Percentiles rank a stretch among this genome's conserved stretches.
phyloP scores from a whole-genome alignment of 495 filamentous ascomycete genomes.

The Trichoderma erinaceum region DNA sequence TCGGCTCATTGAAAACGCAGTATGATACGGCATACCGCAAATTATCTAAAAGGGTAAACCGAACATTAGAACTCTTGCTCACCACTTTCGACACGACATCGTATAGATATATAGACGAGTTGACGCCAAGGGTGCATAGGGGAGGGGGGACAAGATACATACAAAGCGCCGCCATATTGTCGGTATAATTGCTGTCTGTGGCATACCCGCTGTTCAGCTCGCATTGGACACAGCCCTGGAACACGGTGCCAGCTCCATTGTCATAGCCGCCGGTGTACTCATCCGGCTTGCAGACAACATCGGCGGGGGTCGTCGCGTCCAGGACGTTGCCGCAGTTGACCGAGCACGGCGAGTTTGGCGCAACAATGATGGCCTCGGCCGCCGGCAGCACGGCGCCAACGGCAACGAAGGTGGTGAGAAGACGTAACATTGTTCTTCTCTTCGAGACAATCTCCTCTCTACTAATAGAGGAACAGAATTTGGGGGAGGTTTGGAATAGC shows the following conservation, averaged over 20 bases:
- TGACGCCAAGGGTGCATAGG: not conserved
- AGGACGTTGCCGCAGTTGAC: conserved; percentile 41
- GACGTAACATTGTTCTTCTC: not conserved
- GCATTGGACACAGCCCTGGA: conserved; percentile 37
- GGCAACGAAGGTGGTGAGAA: conserved; percentile 1
- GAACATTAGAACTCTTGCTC: not conserved
- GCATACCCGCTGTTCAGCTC: conserved; percentile 34
- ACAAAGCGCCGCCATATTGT: conserved; percentile 39
- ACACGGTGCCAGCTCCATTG: conserved; percentile 30
- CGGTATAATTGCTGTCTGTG: conserved; percentile 26
- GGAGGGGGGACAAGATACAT: conserved; percentile 20
- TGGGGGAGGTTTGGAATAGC: not conserved
- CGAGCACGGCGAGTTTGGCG: conserved; percentile 36
- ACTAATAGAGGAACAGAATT: too few species aligned
- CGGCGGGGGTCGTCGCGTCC: conserved; percentile 29
- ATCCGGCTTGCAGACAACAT: conserved; percentile 34
- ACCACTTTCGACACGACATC: not conserved
- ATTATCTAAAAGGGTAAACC: conserved; percentile 32
- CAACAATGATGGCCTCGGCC: conserved; percentile 29
- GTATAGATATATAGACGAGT: not conserved
- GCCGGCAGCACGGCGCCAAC: conserved; percentile 12
- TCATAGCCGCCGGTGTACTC: conserved; percentile 22
- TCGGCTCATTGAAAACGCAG: conserved; percentile 35
- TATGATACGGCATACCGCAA: conserved; percentile 34
- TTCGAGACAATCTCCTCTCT: too few species aligned